Base-by-base conservation (phyloP, 1,284 basidiomycete genomes). In the Calocybe gambosa region DNA sequence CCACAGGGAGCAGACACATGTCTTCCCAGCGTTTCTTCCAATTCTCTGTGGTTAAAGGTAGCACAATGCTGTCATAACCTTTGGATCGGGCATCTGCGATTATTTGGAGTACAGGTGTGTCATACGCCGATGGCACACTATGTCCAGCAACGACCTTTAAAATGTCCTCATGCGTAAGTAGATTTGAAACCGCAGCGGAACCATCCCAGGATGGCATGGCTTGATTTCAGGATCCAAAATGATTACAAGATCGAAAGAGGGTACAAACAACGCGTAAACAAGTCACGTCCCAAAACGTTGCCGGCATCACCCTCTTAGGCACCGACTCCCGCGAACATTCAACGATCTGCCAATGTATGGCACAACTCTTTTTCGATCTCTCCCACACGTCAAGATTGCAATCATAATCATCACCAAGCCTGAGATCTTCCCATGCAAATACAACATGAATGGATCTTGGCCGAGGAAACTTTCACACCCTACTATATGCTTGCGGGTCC, bases 21-120 rank as follows among this genome's bases (percentile, higher is more conserved):
- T 82, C 73, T 55, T 80, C 78, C 95, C 96, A 99, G 49, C 95
- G 72, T 52, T 80, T 75, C 58, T 81, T 83, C 95, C 95, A 99
- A 26, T 76, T 77, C 19, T 77, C 76, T 52, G 90, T 97, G 16
- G 94, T 89, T 20, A 98, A 73, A 13, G 93, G 91, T n/a, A 95
- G 59, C 54, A 83, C 88, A 42, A 94, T 72, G 0, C 67, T 62
- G 43, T 82, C 74, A 57, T 86, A 89, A 5, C 77, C 80, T 51
- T 78, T 80, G 8, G 67, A 56, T 41, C 69, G 73, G 12, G 78
- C 73, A 20, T 78, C 73, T 10, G 69, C 59, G 1, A 76, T 59
- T 34, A 82, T 61, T 46, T 65, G 63, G 39, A 82, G 69, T 1
- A 80, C 64, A 1, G 79, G 73, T 0, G 79, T 77, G 18, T 61